Evolutionary conservation across 2,329 filamentous ascomycete species (phyloP), one percentile per base, ranked within the genome.

Genomic region (Lachnellula occidentalis): DNA sequence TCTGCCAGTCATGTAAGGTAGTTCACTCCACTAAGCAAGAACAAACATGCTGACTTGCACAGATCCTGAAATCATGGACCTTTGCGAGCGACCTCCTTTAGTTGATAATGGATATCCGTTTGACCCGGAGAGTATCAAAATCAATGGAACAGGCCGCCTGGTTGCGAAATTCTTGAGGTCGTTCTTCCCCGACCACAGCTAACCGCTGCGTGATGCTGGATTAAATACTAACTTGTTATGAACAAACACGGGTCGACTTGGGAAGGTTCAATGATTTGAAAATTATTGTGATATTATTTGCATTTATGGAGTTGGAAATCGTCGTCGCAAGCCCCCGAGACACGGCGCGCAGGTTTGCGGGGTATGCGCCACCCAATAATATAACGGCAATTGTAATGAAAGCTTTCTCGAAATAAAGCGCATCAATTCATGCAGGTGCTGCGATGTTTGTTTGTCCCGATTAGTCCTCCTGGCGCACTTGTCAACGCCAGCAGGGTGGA

Each of bases 391-490:
- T 31, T 11, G 9, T 31, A 31, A 31, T 31, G 27, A 31, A 31
- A 31, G 27, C 9, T 31, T 9, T 31, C 9, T 31, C 27, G 9
- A 9, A 31, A 31, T 31, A 31, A 4, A 2, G 3, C 27, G 27
- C 7, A 9, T 27, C 27, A 27, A 7, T 5, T 45, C 4, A 27
- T 17, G 31, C 34, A 17, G 9, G 45, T 5, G 34, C 21, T 42
- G 27, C 31, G 9, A 31, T 11, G 6, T 42, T 55, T 70, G 66
- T 70, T 61, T 67, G 67, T 69, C 67, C 64, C 61, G 61, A 66
- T 70, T 70, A 70, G 68, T 70, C 68, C 68, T 70, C 67, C 64
- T 69, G 61, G 66, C 64, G 64, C 67, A 70, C 63, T 64, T 56
- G 45, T 69, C 65, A 53, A 64, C 64, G 61, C 65, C 67, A 70